Evolutionary conservation across 108 stramenopile genomes (phyloP).

Genomic region (Asterionellopsis glacialis): DNA sequence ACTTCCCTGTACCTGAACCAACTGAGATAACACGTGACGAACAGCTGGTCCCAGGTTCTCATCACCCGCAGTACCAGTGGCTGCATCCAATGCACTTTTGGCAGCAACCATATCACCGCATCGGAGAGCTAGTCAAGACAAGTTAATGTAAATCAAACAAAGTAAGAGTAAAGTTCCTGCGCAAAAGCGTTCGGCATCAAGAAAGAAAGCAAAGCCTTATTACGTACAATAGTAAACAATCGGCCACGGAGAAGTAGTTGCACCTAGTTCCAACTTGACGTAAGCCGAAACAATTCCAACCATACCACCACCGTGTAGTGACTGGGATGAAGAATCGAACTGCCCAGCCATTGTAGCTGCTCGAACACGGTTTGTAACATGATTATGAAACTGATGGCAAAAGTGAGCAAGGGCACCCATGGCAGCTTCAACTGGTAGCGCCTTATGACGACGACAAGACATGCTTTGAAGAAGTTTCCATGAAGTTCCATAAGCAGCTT

Average conservation of each 20-base stretch:
- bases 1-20: constrained; percentile 15
- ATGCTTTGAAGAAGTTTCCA: constrained; percentile 23
- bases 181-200: no score
- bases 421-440: constrained; percentile 1
- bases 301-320: constrained; percentile 7
- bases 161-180: no score
- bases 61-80: not conserved
- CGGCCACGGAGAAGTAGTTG: constrained; percentile 28
- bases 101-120: constrained; percentile 41
- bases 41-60: constrained; percentile 12
- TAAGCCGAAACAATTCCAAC: constrained; percentile 24
- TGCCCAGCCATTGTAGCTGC: constrained; percentile 22
- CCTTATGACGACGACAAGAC: constrained; percentile 5
- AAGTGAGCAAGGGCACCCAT: constrained; percentile 28
- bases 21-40: constrained; percentile 2
- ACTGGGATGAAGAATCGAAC: constrained; percentile 8
- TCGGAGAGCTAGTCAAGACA: constrained; percentile 20
- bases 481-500: constrained; percentile 23
- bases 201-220: no score
- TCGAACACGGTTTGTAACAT: constrained; percentile 31
- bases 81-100: constrained; percentile 8
- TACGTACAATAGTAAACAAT: constrained; percentile 34
- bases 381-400: constrained; percentile 27
- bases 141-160: no score
- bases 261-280: constrained; percentile 31